Evolutionary conservation across 805 yeast genomes (phyloP), one percentile per base, ranked within the genome.

Genomic region (Wickerhamomyces xylosicus): DNA sequence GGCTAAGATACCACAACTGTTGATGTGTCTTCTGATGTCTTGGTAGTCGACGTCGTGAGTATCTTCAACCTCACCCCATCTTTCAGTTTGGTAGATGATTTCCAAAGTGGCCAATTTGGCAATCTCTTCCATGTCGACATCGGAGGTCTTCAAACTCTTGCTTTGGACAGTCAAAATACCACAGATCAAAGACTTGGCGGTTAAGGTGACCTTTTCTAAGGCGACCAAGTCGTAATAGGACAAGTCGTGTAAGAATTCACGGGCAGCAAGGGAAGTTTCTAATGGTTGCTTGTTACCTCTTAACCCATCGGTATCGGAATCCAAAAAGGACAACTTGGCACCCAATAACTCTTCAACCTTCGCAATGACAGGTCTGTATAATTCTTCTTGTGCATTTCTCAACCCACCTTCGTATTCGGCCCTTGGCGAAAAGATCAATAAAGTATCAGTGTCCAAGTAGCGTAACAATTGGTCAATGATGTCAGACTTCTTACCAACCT

Each of bases 11-110:
- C 89, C 82, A 21, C 95, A 89, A 47, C 86, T 73, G 28, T 90
- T 78, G 35, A 92, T 70, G 52, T 79, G 77, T 59, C 97, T 77
- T 52, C 85, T 69, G 50, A 94, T 70, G 50, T 92, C 97, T 31
- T 79, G 95, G 58, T 82, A 80, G 52, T 85, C 95, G n/a, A 92
- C 97, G 58, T 92, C 98, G 56, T 92, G 98, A 3, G 97, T 86
- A 54, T 92, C 98, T 62, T 92, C 97, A 19, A 90, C 97, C 60
- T 90, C 97, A 25, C 98, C 98, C 98, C 98, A 92, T 53, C 79
- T 72, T 18, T 76, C 77, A 28, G 95, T 84, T 62, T 92, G 99
- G 60, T 74, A 74, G 27, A 80, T 77, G 13, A 79, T 79, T 55
- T 92, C 99, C 50, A 92, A 66, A 41, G 82, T 79, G 9, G 87